Conservation (phyloP, 352 stramenopile species). For the Phytophthora podocarpi region DNA sequence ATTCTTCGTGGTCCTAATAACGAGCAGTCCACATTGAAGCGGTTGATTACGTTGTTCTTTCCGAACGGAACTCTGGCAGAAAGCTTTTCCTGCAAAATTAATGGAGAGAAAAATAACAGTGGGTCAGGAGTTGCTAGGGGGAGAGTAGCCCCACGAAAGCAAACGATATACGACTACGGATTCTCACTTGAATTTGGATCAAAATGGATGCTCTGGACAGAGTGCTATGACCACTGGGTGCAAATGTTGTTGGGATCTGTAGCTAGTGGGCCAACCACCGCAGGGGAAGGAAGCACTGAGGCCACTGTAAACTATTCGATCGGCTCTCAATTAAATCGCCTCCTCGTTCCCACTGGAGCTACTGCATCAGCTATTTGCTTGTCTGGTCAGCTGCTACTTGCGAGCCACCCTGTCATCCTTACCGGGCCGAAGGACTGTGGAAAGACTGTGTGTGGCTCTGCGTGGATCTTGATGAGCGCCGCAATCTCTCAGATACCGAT, state of each 20-base stretch:
- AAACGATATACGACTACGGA: conserved; percentile 67
- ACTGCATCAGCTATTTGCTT: conserved; percentile 48
- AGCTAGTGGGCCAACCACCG: not conserved
- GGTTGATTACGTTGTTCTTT: conserved; percentile 56
- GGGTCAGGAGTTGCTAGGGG: not conserved
- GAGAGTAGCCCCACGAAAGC: conserved; percentile 16
- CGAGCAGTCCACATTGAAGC: conserved; percentile 60
- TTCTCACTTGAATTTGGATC: conserved; percentile 75
- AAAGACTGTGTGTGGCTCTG: conserved; percentile 51
- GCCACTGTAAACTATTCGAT: not conserved
- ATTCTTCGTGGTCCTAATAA: conserved; percentile 56
- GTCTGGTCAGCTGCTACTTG: conserved; percentile 49
- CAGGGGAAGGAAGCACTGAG: not conserved
- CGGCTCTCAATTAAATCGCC: not conserved
- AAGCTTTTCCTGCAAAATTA: conserved; percentile 3
- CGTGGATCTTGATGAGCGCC: conserved; percentile 32
- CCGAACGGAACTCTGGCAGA: conserved; percentile 35
- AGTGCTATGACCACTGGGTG: conserved; percentile 66
- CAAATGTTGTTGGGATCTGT: conserved; percentile 25
- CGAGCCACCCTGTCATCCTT: conserved; percentile 44
- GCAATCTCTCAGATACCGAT: conserved; percentile 12
- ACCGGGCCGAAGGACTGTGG: conserved; percentile 48
- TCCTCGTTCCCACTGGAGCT: conserved; percentile 42
- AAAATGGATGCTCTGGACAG: conserved; percentile 75
- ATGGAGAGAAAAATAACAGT: conserved; percentile 16